These are phyloP conservation scores for Phytophthora hybrid DNA, from an alignment of 352 stramenopile genomes.

Conservation along the genomic window DNA sequence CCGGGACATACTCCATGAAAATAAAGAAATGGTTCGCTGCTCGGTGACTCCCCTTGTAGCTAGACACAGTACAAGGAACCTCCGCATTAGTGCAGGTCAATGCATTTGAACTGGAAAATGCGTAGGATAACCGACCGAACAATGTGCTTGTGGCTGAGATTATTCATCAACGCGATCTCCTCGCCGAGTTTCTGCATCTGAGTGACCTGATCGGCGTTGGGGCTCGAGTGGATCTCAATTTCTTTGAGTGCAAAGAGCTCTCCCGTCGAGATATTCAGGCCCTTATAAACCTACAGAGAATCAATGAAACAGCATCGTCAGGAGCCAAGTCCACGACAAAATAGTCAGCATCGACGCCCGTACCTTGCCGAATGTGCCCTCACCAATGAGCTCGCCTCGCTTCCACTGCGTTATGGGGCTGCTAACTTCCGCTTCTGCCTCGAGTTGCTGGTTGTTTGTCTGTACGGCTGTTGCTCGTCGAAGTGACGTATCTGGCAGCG, in stretches of 20 bases:
- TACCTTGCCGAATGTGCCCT: constrained; percentile 94
- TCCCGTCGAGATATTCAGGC: constrained; percentile 94
- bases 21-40: constrained; percentile 91
- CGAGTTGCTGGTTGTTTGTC: constrained; percentile 30
- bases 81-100: constrained; percentile 25
- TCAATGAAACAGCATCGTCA: not conserved
- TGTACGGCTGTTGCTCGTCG: constrained; percentile 8
- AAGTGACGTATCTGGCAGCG: constrained; percentile 36
- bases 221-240: constrained; percentile 81
- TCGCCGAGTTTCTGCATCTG: constrained; percentile 83
- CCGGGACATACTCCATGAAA: constrained; percentile 97
- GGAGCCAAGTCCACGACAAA: not conserved
- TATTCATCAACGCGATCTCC: constrained; percentile 96
- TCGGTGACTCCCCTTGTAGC: constrained; percentile 87
- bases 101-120: not conserved
- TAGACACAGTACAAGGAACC: constrained; percentile 24
- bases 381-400: constrained; percentile 93
- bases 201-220: constrained; percentile 58
- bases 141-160: constrained; percentile 95
- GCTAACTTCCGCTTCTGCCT: constrained; percentile 20
- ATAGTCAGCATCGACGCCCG: not conserved
- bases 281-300: constrained; percentile 89
- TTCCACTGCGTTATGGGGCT: constrained; percentile 90
- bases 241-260: constrained; percentile 92
- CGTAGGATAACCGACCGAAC: constrained; percentile 70